Evolutionary conservation across 306 rosid species (phyloP).

Genomic region (Quercus gilva): DNA sequence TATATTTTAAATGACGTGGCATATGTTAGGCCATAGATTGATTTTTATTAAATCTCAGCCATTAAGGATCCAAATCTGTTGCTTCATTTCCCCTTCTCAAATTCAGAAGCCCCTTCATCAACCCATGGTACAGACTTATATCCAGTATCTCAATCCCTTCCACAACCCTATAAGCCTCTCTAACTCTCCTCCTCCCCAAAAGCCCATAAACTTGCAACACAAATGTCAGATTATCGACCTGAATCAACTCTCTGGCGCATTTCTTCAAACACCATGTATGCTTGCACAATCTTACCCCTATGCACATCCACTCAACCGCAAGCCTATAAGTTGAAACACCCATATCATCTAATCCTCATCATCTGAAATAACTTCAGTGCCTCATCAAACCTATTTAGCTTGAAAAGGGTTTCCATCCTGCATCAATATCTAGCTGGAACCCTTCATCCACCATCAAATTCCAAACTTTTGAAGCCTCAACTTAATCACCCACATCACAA

Average conservation of each 20-base stretch:
- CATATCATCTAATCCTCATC: too few relatives aligned
- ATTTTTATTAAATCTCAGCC: too few relatives aligned
- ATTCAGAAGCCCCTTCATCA: conserved; percentile 80
- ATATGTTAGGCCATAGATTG: too few relatives aligned
- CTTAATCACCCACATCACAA: too few relatives aligned
- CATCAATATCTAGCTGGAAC: conserved; percentile 43
- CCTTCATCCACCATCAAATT: conserved; percentile 21
- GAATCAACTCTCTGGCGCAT: conserved; percentile 60
- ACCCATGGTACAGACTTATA: conserved; percentile 58
- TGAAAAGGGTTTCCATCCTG: conserved; percentile 67
- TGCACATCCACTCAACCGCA: conserved; percentile 60
- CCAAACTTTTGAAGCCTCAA: too few relatives aligned
- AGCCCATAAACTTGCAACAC: conserved; percentile 52
- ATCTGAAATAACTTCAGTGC: too few relatives aligned
- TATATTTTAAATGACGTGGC: too few relatives aligned
- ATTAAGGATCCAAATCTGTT: conserved; percentile 12
- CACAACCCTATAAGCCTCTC: too few relatives aligned
- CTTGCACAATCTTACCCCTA: conserved; percentile 49
- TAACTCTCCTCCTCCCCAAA: conserved; percentile 16
- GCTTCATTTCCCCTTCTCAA: conserved; percentile 67
- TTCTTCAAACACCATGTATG: conserved; percentile 58
- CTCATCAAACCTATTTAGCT: conserved; percentile 47
- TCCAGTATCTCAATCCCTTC: conserved; percentile 32
- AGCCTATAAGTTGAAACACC: too few relatives aligned
- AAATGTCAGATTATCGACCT: conserved; percentile 44